A percentile compares a stretch with the other conserved stretches of the same genome.
phyloP scores from a whole-genome alignment of 2,329 filamentous ascomycete genomes.

The Penicillium sp. region DNA sequence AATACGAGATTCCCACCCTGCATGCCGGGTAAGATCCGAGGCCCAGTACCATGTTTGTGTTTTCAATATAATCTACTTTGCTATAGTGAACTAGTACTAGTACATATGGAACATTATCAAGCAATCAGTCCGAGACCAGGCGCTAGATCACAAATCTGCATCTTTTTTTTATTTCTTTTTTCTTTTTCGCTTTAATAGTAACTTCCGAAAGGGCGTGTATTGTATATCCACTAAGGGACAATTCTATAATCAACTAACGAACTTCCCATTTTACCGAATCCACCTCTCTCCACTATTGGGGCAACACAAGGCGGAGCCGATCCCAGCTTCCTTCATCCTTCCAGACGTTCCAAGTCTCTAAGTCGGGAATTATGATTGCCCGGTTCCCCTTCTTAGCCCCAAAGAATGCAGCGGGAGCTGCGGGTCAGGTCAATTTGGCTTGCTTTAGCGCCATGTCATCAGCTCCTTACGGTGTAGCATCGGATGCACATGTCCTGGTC shows the following conservation, averaged over 20 bases:
- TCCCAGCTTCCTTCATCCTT: constrained; percentile 26
- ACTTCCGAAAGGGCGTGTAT: constrained; percentile 12
- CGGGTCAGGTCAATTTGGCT: constrained; percentile 23
- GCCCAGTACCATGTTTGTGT: neutral
- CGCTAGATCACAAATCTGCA: constrained; percentile 14
- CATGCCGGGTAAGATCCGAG: constrained; percentile 10
- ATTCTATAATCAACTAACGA: neutral
- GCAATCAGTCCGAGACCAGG: constrained; percentile 15
- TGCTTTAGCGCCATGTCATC: constrained; percentile 28
- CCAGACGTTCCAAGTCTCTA: constrained; percentile 27
- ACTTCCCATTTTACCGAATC: neutral
- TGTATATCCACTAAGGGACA: neutral
- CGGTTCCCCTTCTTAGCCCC: constrained; percentile 14
- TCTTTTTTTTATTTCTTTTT: constrained; percentile 1
- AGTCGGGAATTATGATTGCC: constrained; percentile 17
- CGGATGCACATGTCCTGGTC: constrained; percentile 5
- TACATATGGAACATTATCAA: neutral
- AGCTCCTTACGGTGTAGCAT: constrained; percentile 26
- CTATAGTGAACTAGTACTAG: neutral
- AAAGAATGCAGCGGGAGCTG: constrained; percentile 22
- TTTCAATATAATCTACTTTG: neutral
- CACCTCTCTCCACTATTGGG: constrained; percentile 8
- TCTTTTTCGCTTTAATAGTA: constrained; percentile 8
- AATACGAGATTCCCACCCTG: constrained; percentile 5
- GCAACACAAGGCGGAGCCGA: constrained; percentile 14